Percentiles rank a stretch among this genome's conserved stretches.
phyloP scores from a whole-genome alignment of 495 filamentous ascomycete genomes.

The Hyaloscypha hepaticicola region DNA sequence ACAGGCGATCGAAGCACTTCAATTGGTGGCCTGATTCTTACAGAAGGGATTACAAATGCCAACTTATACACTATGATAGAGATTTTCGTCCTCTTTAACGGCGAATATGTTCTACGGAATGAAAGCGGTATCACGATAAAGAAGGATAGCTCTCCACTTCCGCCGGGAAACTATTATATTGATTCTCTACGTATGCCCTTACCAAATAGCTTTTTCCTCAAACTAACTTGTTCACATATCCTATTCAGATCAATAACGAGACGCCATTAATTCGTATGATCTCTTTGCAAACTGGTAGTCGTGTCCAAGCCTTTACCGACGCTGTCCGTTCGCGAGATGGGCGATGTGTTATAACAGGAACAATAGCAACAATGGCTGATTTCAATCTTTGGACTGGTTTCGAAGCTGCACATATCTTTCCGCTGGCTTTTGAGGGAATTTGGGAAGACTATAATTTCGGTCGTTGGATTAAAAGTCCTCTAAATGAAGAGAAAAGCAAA shows the following conservation, averaged over 20 bases:
- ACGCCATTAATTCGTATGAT: slow-evolving; percentile 31
- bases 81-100: slow-evolving; percentile 31
- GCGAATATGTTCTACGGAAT: slow-evolving; percentile 30
- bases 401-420: slow-evolving; percentile 40
- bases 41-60: slow-evolving; percentile 37
- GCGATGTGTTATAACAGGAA: slow-evolving; percentile 37
- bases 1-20: slow-evolving; percentile 29
- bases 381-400: slow-evolving; percentile 31
- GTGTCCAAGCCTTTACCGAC: slow-evolving; percentile 33
- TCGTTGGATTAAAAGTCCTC: slow-evolving; percentile 35
- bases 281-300: slow-evolving; percentile 28
- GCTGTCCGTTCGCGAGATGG: slow-evolving; percentile 35
- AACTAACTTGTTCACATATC: slow-evolving; percentile 25
- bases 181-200: slow-evolving; percentile 30
- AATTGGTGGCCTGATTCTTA: slow-evolving; percentile 36
- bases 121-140: slow-evolving; percentile 29
- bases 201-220: slow-evolving; percentile 4
- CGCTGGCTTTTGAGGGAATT: slow-evolving; percentile 34
- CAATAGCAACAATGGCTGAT: slow-evolving; percentile 18
- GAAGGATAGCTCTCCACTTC: slow-evolving; percentile 32
- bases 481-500: too few relatives aligned
- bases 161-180: slow-evolving; percentile 35
- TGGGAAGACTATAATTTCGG: slow-evolving; percentile 33
- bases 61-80: slow-evolving; percentile 39
- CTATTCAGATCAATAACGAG: slow-evolving; percentile 34